Base-by-base conservation (phyloP, 805 yeast species). In the Starmerella potacharoeniae region DNA sequence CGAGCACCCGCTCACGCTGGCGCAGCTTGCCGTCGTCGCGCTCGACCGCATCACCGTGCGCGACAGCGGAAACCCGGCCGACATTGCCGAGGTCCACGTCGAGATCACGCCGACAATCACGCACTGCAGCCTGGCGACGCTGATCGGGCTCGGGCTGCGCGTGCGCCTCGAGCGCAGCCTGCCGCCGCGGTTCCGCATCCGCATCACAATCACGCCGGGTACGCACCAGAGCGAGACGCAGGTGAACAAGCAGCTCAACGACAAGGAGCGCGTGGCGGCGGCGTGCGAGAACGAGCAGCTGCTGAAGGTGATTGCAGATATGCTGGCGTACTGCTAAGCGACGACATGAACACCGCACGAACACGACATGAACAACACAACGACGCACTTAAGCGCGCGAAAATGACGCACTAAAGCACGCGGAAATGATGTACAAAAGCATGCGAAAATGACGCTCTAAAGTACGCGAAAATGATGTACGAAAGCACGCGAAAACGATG, bases 261-360 rank as follows among this genome's bases (percentile, higher is more conserved):
- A 93, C 67, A 93, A 93, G 71, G 99, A 93, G 70, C 75, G 99
- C 58, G 97, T 93, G 0, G 95, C 96, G 35, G 98, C 98, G 31
- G 99, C 99, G 0, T 90, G 97, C 69, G 98, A 93, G 66, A 93
- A 93, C 65, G 95, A 86, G 55, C 98, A 93, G 72, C 73, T 93
- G 44, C 72, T 90, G 41, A 77, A 82, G 34, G 99, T 93, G n/a
- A 85, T 93, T 40, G 84, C 89, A 61, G 88, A 84, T 59, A 93
- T 93, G 99, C 75, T 93, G 55, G 77, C 85, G 39, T 84, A 93
- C 4, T 93, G 98, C 56, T 53, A 37, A 46, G n/a, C 13, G 22
- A 22, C 22, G 22, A 22, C n/a, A n/a, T 22, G 22, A 22, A 22
- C 22, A n/a, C n/a, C n/a, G n/a, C n/a, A 22, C 22, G 22, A 22